phyloP scores from a whole-genome alignment of 345 rosid species.

The Populus tremula region DNA sequence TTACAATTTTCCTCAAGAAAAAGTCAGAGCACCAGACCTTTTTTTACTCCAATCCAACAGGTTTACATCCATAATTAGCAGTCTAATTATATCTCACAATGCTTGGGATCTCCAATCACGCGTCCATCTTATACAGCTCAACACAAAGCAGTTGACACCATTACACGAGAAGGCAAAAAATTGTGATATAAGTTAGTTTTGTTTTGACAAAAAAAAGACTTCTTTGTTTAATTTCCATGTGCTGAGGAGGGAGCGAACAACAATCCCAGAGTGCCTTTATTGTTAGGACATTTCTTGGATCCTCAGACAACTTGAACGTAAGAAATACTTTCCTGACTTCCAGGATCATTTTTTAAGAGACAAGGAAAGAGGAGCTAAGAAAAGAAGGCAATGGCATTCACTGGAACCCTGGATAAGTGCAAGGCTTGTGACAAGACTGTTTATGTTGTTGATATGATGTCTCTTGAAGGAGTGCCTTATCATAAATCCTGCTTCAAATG shows the following conservation, averaged over 20 bases:
- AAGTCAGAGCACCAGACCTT: conserved; percentile 44
- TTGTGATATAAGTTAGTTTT: conserved; percentile 37
- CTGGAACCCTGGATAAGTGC: conserved; percentile 92
- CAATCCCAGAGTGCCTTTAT: neutral
- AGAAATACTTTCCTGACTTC: neutral
- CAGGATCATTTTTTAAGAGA: neutral
- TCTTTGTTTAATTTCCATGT: conserved; percentile 34
- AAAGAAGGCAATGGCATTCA: conserved; percentile 56
- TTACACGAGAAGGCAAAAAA: conserved; percentile 27
- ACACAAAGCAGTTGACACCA: conserved; percentile 17
- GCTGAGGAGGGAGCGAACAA: conserved; percentile 26
- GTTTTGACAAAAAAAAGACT: conserved; percentile 35
- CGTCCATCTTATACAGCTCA: conserved; percentile 26
- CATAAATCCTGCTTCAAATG: conserved; percentile 89
- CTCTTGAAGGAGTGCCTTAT: conserved; percentile 81
- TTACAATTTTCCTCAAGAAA: conserved; percentile 26
- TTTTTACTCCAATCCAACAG: conserved; percentile 41
- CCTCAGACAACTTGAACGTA: neutral
- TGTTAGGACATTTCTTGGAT: neutral
- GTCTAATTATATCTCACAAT: conserved; percentile 40
- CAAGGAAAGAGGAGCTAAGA: neutral
- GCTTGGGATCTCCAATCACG: conserved; percentile 51
- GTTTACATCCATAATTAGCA: conserved; percentile 24
- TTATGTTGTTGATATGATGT: conserved; percentile 76
- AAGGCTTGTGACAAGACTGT: conserved; percentile 88